These are phyloP conservation scores for Colletotrichum truncatum DNA, from an alignment of 2,329 filamentous ascomycete genomes.

Conservation along the genomic window DNA sequence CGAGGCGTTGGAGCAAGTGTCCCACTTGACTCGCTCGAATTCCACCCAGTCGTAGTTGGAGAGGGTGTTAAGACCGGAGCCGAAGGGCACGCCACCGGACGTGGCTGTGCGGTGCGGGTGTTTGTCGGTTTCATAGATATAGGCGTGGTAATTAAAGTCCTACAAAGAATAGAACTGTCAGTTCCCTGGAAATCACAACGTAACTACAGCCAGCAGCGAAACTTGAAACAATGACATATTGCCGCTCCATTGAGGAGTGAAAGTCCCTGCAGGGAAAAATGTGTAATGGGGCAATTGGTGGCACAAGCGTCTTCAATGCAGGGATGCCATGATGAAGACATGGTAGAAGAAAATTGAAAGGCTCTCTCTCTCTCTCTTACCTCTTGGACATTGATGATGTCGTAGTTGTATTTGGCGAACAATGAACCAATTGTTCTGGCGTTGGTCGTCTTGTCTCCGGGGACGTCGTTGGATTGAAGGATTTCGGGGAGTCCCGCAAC, in stretches of 20 bases:
- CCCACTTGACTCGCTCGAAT: conserved; percentile 68
- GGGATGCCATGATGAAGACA: neutral
- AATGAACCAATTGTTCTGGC: conserved; percentile 63
- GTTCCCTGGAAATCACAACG: too few species aligned
- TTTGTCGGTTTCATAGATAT: conserved; percentile 67
- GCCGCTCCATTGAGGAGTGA: neutral
- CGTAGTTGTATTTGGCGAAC: conserved; percentile 65
- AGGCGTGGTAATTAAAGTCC: conserved; percentile 66
- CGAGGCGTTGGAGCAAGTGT: conserved; percentile 63
- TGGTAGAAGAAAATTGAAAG: neutral
- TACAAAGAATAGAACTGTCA: too few species aligned
- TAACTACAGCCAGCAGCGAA: neutral
- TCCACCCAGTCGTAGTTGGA: conserved; percentile 66
- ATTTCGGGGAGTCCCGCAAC: conserved; percentile 67
- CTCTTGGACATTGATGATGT: conserved; percentile 73
- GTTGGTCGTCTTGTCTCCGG: conserved; percentile 69
- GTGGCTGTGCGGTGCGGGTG: conserved; percentile 70
- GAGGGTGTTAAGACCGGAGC: conserved; percentile 71
- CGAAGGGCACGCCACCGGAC: conserved; percentile 70
- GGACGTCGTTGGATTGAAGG: conserved; percentile 67
- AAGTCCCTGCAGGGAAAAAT: neutral
- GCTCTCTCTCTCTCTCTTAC: conserved; percentile 37
- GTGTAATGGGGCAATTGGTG: neutral
- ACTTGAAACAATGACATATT: conserved; percentile 16
- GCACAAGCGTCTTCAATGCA: neutral